Percentiles rank a stretch among this genome's conserved stretches.
Conservation (phyloP, 106 monocot genomes). For the Platanthera zijinensis region DNA sequence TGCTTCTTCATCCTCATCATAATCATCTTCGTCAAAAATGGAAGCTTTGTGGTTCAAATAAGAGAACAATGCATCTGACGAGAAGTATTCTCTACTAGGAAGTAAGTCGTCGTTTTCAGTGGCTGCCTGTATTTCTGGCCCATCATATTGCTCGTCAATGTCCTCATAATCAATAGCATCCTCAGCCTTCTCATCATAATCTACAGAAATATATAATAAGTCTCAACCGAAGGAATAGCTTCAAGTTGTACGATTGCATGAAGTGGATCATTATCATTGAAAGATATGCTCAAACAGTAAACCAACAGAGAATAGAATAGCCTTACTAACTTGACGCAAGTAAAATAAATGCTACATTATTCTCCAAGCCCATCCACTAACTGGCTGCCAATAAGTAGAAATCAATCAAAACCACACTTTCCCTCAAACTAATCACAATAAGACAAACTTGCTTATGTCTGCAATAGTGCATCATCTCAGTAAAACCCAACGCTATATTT, state of each 20-base stretch:
- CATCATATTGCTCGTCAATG: slow-evolving; percentile 98
- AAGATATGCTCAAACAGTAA: background rate
- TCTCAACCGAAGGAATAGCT: background rate
- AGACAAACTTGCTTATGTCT: no score
- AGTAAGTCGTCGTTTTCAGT: slow-evolving; percentile 72
- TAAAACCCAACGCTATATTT: no score
- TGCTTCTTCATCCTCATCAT: slow-evolving; percentile 86
- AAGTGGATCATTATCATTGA: background rate
- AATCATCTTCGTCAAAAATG: slow-evolving; percentile 93
- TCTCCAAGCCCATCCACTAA: background rate
- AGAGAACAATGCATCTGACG: slow-evolving; percentile 36
- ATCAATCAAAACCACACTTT: no score
- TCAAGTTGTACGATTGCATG: background rate
- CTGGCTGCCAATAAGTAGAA: background rate
- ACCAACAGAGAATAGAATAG: background rate
- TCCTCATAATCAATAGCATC: slow-evolving; percentile 98
- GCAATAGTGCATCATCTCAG: no score
- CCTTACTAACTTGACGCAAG: background rate
- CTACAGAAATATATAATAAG: slow-evolving; percentile 25
- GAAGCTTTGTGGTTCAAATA: slow-evolving; percentile 46
- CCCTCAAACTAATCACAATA: no score
- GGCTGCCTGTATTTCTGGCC: slow-evolving; percentile 66
- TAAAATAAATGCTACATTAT: background rate
- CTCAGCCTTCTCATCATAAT: slow-evolving; percentile 95
- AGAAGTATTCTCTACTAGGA: slow-evolving; percentile 58